Conservation (phyloP, 2,329 filamentous ascomycete genomes). For the Parastagonospora avenae region DNA sequence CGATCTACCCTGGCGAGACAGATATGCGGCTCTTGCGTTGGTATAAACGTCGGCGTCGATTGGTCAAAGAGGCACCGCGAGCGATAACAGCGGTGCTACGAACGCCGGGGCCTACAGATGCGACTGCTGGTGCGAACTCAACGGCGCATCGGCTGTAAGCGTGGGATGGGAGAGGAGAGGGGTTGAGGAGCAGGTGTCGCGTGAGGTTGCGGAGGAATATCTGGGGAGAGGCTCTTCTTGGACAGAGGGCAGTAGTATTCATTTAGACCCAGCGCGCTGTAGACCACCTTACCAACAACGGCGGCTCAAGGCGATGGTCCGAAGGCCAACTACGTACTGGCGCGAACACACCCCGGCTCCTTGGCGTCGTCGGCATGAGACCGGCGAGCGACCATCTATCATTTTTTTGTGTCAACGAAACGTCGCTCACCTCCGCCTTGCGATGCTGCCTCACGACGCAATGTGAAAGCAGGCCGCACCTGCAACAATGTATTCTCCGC, state of each 20-base stretch:
- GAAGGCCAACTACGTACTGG: not conserved
- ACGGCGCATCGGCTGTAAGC: constrained; percentile 25
- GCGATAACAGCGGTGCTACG: constrained; percentile 45
- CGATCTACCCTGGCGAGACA: constrained; percentile 21
- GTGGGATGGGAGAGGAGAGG: constrained; percentile 1
- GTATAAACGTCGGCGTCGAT: constrained; percentile 32
- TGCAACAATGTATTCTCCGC: not conserved
- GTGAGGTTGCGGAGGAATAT: constrained; percentile 18
- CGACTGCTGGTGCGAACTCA: constrained; percentile 7
- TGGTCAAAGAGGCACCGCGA: constrained; percentile 37
- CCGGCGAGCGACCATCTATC: constrained; percentile 3
- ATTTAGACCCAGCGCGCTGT: constrained; percentile 17
- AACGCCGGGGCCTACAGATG: constrained; percentile 28
- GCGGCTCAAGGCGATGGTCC: not conserved
- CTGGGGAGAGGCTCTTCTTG: constrained; percentile 22
- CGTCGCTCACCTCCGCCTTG: not conserved
- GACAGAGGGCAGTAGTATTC: constrained; percentile 11
- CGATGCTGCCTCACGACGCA: not conserved
- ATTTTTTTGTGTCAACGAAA: constrained; percentile 18
- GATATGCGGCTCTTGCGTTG: constrained; percentile 29
- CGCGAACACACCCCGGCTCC: not conserved
- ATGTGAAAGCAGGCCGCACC: not conserved
- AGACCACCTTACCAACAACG: not conserved
- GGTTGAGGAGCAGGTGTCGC: constrained; percentile 9
- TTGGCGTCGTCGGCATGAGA: not conserved